These are phyloP conservation scores for Syzygium jambos DNA, from an alignment of 345 rosid species.

Conservation along the genomic window DNA sequence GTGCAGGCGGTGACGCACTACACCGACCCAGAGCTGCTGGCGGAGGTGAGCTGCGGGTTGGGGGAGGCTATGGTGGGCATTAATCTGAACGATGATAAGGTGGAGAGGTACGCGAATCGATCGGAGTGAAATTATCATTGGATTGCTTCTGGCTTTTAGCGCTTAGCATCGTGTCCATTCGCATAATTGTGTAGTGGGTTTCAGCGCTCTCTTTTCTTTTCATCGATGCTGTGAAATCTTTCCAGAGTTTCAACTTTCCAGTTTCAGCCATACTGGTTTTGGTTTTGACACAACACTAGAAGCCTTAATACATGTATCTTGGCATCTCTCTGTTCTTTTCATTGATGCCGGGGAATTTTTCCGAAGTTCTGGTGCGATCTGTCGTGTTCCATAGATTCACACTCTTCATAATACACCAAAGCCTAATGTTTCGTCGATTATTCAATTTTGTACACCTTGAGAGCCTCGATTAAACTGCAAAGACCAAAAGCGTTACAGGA, in stretches of 20 bases:
- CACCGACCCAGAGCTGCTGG: conserved; percentile 26
- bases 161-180: not conserved
- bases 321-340: not conserved
- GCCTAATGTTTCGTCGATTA: too few relatives aligned
- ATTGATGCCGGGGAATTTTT: not conserved
- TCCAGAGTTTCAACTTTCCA: not conserved
- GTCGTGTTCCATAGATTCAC: not conserved
- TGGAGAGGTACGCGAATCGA: conserved; percentile 27
- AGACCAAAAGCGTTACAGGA: too few relatives aligned
- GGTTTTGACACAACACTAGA: not conserved
- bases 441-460: too few relatives aligned
- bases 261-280: not conserved
- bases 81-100: conserved; percentile 18
- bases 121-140: conserved; percentile 9
- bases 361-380: rapidly evolving
- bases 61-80: conserved; percentile 36
- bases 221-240: not conserved
- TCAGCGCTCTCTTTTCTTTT: not conserved
- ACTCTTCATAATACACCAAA: too few relatives aligned
- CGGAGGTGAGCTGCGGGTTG: conserved; percentile 26
- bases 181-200: not conserved
- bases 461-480: too few relatives aligned
- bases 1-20: conserved; percentile 33
- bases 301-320: not conserved
- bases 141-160: not conserved